phyloP scores from a whole-genome alignment of 805 yeast genomes.

The Lachancea nothofagi region DNA sequence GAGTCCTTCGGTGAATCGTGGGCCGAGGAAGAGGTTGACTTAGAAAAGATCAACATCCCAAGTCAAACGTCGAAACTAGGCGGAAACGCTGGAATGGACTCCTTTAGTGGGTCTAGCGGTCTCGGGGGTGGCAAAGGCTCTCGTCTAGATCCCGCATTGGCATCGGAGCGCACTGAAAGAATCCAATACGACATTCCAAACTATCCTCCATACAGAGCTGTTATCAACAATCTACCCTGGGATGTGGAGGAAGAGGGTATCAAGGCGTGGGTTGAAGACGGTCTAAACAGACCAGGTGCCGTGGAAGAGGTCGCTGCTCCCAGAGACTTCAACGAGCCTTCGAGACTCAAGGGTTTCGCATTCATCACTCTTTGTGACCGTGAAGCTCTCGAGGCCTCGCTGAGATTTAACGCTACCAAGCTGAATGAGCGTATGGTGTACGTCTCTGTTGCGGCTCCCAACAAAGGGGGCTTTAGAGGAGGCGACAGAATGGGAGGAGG shows the following conservation, averaged over 20 bases:
- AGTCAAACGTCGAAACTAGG: conserved; percentile 28
- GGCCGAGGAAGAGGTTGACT: conserved; percentile 82
- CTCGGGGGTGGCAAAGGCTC: conserved; percentile 29
- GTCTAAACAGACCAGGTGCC: conserved; percentile 45
- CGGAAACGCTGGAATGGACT: conserved; percentile 29
- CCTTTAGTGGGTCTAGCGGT: conserved; percentile 17
- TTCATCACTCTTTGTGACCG: conserved; percentile 77
- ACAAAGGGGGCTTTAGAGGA: conserved; percentile 38
- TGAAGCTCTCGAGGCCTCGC: conserved; percentile 69
- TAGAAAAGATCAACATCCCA: conserved; percentile 55
- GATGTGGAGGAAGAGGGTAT: conserved; percentile 64
- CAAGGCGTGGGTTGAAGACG: conserved; percentile 54
- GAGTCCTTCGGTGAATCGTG: conserved; percentile 67
- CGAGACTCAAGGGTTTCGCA: conserved; percentile 79
- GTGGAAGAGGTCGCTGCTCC: conserved; percentile 69
- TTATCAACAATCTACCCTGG: conserved; percentile 80
- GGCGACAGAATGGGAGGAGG: conserved; percentile 33
- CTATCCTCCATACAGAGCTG: conserved; percentile 87
- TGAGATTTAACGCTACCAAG: conserved; percentile 63
- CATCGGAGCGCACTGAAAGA: conserved; percentile 40
- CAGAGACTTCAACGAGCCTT: conserved; percentile 52
- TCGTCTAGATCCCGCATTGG: conserved; percentile 37
- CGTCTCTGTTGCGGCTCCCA: conserved; percentile 76
- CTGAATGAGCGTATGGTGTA: conserved; percentile 67
- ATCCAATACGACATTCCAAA: conserved; percentile 83